Conservation (phyloP, 1,284 basidiomycete species). For the Meira nashicola region DNA sequence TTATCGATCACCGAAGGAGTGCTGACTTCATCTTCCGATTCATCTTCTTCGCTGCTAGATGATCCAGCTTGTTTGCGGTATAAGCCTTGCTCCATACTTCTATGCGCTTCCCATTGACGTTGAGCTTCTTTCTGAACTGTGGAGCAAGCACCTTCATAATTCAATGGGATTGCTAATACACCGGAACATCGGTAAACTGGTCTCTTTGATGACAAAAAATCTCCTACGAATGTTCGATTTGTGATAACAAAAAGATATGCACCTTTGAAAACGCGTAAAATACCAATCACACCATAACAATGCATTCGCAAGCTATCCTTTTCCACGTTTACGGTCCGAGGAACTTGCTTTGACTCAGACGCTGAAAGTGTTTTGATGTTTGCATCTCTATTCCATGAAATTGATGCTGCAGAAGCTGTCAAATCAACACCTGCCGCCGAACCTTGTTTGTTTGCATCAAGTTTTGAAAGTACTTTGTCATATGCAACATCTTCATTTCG, state of each 20-base stretch:
- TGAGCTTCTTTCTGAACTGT: constrained; percentile 18
- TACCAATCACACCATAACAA: constrained; percentile 32
- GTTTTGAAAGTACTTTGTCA: no score
- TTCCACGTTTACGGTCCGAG: no score
- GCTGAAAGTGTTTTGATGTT: no score
- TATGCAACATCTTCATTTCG: no score
- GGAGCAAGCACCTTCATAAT: constrained; percentile 19
- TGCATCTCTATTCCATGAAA: no score
- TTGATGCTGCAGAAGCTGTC: no score
- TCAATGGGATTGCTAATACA: constrained; percentile 36
- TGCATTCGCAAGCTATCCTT: constrained; percentile 11
- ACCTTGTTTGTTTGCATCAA: no score
- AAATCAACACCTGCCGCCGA: no score
- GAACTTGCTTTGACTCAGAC: no score
- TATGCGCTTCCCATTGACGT: constrained; percentile 11
- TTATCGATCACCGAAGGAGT: constrained; percentile 29
- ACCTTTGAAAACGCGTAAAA: constrained; percentile 35
- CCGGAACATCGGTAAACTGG: constrained; percentile 38
- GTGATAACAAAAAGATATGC: constrained; percentile 44
- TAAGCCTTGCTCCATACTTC: constrained; percentile 6
- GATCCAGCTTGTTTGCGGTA: background rate
- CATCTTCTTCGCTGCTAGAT: constrained; percentile 10
- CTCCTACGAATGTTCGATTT: constrained; percentile 27
- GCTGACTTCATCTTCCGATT: constrained; percentile 29
- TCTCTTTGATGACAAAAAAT: constrained; percentile 31